A percentile compares a stretch with the other conserved stretches of the same genome.
Conservation (phyloP, 1,284 basidiomycete species). For the Boletus austroedulis region DNA sequence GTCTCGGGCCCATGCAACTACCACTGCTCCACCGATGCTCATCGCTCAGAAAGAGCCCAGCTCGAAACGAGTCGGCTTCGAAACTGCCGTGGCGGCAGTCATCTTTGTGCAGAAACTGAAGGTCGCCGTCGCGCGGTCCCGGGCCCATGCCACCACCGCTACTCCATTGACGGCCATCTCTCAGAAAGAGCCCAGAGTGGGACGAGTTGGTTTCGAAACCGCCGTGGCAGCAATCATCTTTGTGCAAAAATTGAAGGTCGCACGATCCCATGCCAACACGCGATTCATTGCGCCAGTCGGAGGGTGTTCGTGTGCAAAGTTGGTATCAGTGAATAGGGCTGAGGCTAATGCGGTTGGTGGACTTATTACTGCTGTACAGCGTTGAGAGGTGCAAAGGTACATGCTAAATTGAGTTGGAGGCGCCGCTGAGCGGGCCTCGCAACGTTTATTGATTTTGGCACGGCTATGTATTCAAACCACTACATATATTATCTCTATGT, state of each 20-base stretch:
- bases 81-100: slow-evolving; percentile 25
- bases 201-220: slow-evolving; percentile 25
- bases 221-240: slow-evolving; percentile 26
- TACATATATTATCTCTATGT: background rate
- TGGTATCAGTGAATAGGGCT: background rate
- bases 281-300: background rate
- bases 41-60: background rate
- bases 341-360: background rate
- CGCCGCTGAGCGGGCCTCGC: slow-evolving; percentile 1
- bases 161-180: background rate
- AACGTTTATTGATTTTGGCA: background rate
- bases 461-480: no score
- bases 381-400: background rate
- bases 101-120: slow-evolving; percentile 27
- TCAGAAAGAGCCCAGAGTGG: background rate
- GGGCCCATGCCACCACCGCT: no score
- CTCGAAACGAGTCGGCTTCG: slow-evolving; percentile 21
- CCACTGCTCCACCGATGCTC: background rate
- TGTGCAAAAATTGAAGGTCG: slow-evolving; percentile 25
- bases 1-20: no score
- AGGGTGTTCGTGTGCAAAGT: slow-evolving; percentile 4
- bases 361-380: background rate
- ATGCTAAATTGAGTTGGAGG: background rate
- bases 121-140: slow-evolving; percentile 19
- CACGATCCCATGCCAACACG: background rate